phyloP scores from a whole-genome alignment of 257 asterid species.

The Mitragyna speciosa region DNA sequence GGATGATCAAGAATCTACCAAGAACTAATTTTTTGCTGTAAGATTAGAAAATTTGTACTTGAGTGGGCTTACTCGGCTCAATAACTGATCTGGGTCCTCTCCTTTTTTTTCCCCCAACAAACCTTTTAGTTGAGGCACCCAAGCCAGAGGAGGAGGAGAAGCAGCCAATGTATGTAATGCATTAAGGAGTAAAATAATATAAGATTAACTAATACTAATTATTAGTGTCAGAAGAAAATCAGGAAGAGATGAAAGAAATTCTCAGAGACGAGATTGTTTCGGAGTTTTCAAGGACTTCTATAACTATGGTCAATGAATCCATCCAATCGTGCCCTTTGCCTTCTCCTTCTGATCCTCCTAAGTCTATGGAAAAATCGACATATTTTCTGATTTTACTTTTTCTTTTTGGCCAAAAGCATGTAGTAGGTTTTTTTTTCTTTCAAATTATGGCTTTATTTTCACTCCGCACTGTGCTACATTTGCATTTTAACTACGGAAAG shows the following conservation, averaged over 20 bases:
- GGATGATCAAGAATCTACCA: constrained; percentile 16
- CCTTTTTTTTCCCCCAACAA: constrained; percentile 19
- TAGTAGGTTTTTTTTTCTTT: neutral
- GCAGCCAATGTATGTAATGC: constrained; percentile 35
- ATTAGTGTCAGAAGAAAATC: neutral
- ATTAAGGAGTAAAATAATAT: constrained; percentile 14
- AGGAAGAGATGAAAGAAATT: constrained; percentile 5
- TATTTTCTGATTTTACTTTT: neutral
- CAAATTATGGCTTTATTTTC: neutral
- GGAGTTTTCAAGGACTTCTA: constrained; percentile 42
- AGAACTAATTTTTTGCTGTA: constrained; percentile 13
- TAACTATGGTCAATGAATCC: constrained; percentile 19
- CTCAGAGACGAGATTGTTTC: constrained; percentile 39
- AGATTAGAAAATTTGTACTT: constrained; percentile 16
- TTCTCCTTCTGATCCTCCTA: constrained; percentile 21
- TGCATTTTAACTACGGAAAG: neutral
- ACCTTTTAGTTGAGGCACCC: constrained; percentile 29
- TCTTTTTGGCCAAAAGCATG: neutral
- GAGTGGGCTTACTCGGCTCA: constrained; percentile 34
- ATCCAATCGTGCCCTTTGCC: constrained; percentile 4
- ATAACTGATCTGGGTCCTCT: constrained; percentile 42
- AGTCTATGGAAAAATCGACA: constrained; percentile 31
- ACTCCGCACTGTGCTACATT: neutral
- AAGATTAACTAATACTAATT: constrained; percentile 16
- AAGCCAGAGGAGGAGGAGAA: constrained; percentile 27